A percentile compares a stretch with the other conserved stretches of the same genome.
phyloP scores from a whole-genome alignment of 2,329 filamentous ascomycete species.

The Colletotrichum sp. region DNA sequence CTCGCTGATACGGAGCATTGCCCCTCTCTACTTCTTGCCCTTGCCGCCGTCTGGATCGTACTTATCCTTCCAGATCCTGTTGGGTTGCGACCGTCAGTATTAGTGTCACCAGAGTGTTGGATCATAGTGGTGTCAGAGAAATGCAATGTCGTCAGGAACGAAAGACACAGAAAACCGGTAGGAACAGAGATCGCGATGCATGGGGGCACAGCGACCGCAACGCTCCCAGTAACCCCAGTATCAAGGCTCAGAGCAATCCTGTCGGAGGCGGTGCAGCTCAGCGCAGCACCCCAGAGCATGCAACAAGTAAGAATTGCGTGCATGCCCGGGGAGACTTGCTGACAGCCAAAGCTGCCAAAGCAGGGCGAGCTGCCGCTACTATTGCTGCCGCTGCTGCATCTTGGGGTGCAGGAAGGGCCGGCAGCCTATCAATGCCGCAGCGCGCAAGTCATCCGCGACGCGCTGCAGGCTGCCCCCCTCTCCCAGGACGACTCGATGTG shows the following conservation, averaged over 20 bases:
- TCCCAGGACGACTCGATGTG: neutral
- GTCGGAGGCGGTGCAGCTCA: neutral
- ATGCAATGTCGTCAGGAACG: neutral
- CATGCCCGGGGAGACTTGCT: neutral
- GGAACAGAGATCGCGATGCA: neutral
- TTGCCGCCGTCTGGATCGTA: slow-evolving; percentile 63
- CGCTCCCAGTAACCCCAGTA: neutral
- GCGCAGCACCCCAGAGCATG: neutral
- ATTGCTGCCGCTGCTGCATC: neutral
- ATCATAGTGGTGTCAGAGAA: neutral
- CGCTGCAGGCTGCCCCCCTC: neutral
- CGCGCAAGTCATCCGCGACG: slow-evolving; percentile 35
- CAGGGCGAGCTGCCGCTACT: slow-evolving; percentile 9
- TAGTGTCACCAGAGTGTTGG: neutral
- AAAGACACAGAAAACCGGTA: neutral
- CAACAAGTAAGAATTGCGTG: neutral
- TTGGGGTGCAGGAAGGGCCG: slow-evolving; percentile 13
- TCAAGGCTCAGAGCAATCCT: neutral
- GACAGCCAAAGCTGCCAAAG: slow-evolving; percentile 3
- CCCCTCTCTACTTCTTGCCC: slow-evolving; percentile 42
- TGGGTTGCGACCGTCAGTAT: neutral
- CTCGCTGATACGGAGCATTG: neutral
- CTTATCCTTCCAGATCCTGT: slow-evolving; percentile 98
- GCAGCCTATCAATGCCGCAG: slow-evolving; percentile 37
- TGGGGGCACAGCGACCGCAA: neutral